Evolutionary conservation across 1,139 yeast species (phyloP), one percentile per base, ranked within the genome.

Genomic region (Pichia terricola): DNA sequence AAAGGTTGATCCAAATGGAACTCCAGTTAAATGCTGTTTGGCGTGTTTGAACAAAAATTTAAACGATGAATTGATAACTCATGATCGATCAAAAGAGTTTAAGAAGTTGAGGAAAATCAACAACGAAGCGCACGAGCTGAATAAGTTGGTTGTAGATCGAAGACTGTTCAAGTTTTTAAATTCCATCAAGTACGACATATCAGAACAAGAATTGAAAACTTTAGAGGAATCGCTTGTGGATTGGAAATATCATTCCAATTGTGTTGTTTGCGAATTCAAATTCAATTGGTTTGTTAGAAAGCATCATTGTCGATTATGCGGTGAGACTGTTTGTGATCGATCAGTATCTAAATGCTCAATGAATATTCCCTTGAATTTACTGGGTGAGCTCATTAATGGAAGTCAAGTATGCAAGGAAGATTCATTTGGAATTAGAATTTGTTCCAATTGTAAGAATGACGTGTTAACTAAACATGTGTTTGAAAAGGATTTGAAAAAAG

Each of bases 301-400:
- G 45, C 87, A 85, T 53, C 97, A 91, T 58, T 59, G 63, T 43
- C 44, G 62, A 37, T 38, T 56, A 1, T 91, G 97, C 65, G 97
- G 97, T 0, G 59, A 64, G 32, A 75, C 84, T 1, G 88, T 87
- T 0, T 89, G 97, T 64, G 94, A 84, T 35, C 82, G 81, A 54
- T 57, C 72, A 0, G 55, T 54, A 2, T 68, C 72, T 0, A 74
- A 69, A 5, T 89, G 97, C 60, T 86, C 96, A 0, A 75, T 80
- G 54, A 75, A 79, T 47, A 81, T 86, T 0, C 87, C 89, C 0
- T 54, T 83, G 1, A 60, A 66, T 5, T 61, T 73, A 8, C 60
- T 84, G 26, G 61, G 77, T 9, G 69, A 66, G 25, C 60, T 69
- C 37, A 54, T 73, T 35, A 25, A 32, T 4, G 11, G 11, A 9